phyloP scores from a whole-genome alignment of 2,329 filamentous ascomycete genomes.

The Epichloe sylvatica region DNA sequence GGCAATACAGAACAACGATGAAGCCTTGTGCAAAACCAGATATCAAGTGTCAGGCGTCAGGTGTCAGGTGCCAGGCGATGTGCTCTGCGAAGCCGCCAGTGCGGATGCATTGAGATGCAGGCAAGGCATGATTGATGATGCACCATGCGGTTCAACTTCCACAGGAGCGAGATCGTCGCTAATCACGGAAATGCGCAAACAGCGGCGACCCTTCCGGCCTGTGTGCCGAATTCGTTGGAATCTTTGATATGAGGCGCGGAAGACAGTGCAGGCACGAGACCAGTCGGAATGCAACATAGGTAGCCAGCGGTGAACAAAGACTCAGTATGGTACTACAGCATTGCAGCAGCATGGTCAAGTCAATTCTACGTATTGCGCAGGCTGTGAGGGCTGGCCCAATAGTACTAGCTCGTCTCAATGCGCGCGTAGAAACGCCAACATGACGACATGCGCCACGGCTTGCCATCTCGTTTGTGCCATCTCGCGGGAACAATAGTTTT shows the following conservation, averaged over 20 bases:
- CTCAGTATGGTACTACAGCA: not conserved
- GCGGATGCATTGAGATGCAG: not conserved
- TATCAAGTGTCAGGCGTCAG: not conserved
- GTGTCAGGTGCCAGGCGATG: not conserved
- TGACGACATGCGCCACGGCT: no score
- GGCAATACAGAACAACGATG: not conserved
- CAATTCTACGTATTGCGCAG: no score
- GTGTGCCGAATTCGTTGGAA: not conserved
- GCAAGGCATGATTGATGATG: not conserved
- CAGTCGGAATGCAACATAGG: not conserved
- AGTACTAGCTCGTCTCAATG: no score
- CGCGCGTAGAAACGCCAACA: no score
- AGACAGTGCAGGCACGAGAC: not conserved
- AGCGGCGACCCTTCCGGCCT: not conserved
- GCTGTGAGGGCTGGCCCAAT: no score
- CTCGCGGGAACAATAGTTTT: not conserved
- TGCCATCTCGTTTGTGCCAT: not conserved
- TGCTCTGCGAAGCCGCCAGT: not conserved
- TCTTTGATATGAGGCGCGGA: not conserved
- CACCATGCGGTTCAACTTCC: not conserved
- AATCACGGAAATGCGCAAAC: not conserved
- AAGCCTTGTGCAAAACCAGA: not conserved
- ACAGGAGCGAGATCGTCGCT: not conserved
- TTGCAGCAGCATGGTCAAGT: not conserved
- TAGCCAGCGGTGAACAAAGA: not conserved